Evolutionary conservation across 2,329 filamentous ascomycete genomes (phyloP), one percentile per base, ranked within the genome.

Genomic region (Apiospora aurea): DNA sequence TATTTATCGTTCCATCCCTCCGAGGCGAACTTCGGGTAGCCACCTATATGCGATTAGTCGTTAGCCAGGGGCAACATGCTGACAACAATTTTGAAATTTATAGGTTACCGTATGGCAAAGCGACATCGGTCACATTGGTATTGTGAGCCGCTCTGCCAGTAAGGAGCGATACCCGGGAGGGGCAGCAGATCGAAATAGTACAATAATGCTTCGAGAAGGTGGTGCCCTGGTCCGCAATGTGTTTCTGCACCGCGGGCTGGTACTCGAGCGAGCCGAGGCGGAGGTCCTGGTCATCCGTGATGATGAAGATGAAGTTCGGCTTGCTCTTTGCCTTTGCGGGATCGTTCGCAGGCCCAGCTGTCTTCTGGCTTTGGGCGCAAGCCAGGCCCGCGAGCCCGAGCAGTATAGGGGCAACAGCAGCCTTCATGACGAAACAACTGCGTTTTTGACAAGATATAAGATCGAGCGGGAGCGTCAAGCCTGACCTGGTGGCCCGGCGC

Each of bases 211-310:
- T 86, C 26, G 80, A 80, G 74, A 87, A 91, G 2, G 82, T 84
- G 0, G 87, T 89, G 0, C 89, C 89, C 72, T 88, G 77, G 3
- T 87, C 82, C 14, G 83, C 79, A 11, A 91, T 78, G 70, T 89
- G 85, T 72, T 87, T 85, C 70, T 85, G 79, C 0, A 89, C 81
- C 2, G 82, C 76, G 0, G 87, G 87, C 81, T 87, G 88, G 75
- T 90, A 89, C 1, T 85, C 81, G 10, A 90, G 73, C 0, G 88
- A 90, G 68, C 87, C 80, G 73, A 91, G 81, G 71, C 87, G 85
- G 1, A 87, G 77, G 74, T 91, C 89, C 76, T 91, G 89, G 71
- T 91, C 89, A 74, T 91, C 89, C 0, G 89, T 90, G 41, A 91
- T 81, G 72, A 91, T 85, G 76, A 91, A 89, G 66, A 91, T 81